Conservation (phyloP, 495 filamentous ascomycete genomes). For the Aspergillus coremiiformis region DNA sequence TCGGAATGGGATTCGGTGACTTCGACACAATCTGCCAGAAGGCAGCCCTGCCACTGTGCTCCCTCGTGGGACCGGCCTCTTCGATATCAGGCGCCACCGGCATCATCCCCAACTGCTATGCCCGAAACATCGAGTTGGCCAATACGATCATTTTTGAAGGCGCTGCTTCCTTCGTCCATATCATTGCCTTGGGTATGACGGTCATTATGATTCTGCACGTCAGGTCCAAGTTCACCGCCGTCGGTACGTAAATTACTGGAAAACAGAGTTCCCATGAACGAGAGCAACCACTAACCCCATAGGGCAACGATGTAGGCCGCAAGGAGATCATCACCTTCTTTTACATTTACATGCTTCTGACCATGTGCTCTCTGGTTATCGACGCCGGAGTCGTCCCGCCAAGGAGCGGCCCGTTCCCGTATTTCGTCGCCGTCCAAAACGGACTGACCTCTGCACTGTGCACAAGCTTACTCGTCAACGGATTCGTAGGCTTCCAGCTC, state of each 20-base stretch:
- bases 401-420: conserved; percentile 70
- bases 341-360: conserved; percentile 89
- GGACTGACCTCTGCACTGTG: conserved; percentile 87
- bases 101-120: conserved; percentile 86
- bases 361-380: conserved; percentile 79
- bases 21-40: conserved; percentile 82
- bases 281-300: conserved; percentile 1
- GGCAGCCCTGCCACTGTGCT: conserved; percentile 78
- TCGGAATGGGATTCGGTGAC: conserved; percentile 77
- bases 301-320: conserved; percentile 53
- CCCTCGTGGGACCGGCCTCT: conserved; percentile 64
- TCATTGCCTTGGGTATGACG: conserved; percentile 84
- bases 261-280: no score
- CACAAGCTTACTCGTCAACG: conserved; percentile 88
- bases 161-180: conserved; percentile 86
- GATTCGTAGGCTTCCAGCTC: conserved; percentile 96
- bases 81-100: conserved; percentile 61
- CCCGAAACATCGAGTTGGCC: conserved; percentile 88
- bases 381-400: conserved; percentile 91
- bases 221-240: conserved; percentile 94
- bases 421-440: conserved; percentile 83
- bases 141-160: conserved; percentile 98
- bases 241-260: conserved; percentile 58
- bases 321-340: conserved; percentile 98
- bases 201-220: conserved; percentile 96